Evolutionary conservation across 768 basidiomycete genomes (phyloP), one percentile per base, ranked within the genome.

Genomic region (Mycena olivaceomarginata): DNA sequence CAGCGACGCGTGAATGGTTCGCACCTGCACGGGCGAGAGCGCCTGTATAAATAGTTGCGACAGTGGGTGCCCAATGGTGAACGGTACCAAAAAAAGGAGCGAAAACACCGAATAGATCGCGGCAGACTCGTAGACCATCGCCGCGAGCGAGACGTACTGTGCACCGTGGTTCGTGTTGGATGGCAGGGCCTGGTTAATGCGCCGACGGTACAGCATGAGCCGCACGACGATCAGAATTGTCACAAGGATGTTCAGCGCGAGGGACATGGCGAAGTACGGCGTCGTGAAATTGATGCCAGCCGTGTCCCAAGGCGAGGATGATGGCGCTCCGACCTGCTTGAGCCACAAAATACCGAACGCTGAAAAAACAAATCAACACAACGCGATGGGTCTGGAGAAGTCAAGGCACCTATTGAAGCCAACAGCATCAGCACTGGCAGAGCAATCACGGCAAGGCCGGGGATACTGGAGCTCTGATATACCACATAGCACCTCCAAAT

Each of bases 401-500:
- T 2, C 5, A 25, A 53, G 60, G 13, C 40, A 69, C 74, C 67
- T n/a, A 75, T 12, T 11, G 74, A 63, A 48, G 60, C 59, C 22
- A 75, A 9, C 3, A 10, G 51, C 67, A 75, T 53, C n/a, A 69
- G 0, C 4, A 16, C 39, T 8, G 76, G 70, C 8, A 77, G 8
- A 9, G 70, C 11, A 48, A 71, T 59, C 4, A 76, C 59, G 6
- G 46, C 39, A 8, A 69, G 16, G 48, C 64, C 43, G 8, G 76
- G 65, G 31, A 74, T 22, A 1, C 43, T 51, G 6, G 77, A 67
- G 31, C 69, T 68, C 20, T 48, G 43, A 67, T 81, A 80, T 13
- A 81, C 74, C 12, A 80, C 70, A 40, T 48, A 57, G 39, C 79
- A 81, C 18, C 80, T 77, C 80, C 80, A 81, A 46, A 80, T 45